Percentiles rank a stretch among this genome's conserved stretches.
Evolutionary conservation across 1,284 basidiomycete species (phyloP).

Genomic region (Trametes hirsuta): DNA sequence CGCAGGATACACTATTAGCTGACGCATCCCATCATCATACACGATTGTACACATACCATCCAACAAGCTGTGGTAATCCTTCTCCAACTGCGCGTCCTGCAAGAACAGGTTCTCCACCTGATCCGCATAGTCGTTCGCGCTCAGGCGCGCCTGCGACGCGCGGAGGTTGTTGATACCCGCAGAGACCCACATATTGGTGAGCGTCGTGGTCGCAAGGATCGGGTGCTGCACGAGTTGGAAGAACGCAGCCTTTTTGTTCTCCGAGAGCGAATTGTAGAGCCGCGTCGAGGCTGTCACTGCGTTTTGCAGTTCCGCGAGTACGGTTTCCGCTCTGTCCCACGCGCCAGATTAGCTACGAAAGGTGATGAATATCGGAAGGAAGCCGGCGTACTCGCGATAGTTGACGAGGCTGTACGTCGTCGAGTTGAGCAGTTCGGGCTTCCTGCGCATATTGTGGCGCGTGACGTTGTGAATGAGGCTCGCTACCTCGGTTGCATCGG

Average conservation of each 20-base stretch:
- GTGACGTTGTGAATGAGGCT: constrained; percentile 63
- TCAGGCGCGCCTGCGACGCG: constrained; percentile 65
- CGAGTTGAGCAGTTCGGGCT: constrained; percentile 67
- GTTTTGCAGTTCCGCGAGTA: constrained; percentile 54
- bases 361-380: not conserved
- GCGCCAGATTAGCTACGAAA: not conserved
- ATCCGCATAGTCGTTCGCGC: constrained; percentile 62
- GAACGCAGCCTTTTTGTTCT: constrained; percentile 56
- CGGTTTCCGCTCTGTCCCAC: constrained; percentile 54
- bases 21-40: not conserved
- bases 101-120: constrained; percentile 59
- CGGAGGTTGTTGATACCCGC: constrained; percentile 65
- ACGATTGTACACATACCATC: constrained; percentile 43
- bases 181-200: constrained; percentile 58
- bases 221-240: constrained; percentile 72
- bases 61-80: constrained; percentile 60
- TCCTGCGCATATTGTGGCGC: constrained; percentile 62
- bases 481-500: constrained; percentile 46
- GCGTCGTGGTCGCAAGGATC: constrained; percentile 58
- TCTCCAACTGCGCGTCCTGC: constrained; percentile 61
- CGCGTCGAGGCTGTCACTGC: constrained; percentile 53
- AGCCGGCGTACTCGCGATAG: constrained; percentile 63
- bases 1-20: not conserved
- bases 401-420: constrained; percentile 66
- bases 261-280: constrained; percentile 57